Evolutionary conservation across 768 basidiomycete species (phyloP).

Genomic region (Pleurotus giganteus): DNA sequence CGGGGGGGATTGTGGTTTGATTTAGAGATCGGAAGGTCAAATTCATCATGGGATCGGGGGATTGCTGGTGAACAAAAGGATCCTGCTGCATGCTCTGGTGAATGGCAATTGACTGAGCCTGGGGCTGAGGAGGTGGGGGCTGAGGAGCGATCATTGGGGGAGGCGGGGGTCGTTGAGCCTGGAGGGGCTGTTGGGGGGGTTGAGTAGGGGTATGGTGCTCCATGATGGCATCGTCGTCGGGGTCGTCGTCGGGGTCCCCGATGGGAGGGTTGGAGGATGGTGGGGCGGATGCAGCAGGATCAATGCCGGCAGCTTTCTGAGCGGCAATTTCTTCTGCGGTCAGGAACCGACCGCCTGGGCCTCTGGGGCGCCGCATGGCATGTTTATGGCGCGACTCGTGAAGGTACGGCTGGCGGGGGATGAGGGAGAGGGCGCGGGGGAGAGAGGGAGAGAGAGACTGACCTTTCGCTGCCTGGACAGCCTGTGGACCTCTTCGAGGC

Average conservation of each 20-base stretch:
- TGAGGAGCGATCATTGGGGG: conserved; percentile 17
- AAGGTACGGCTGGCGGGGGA: conserved; percentile 76
- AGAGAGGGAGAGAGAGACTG: conserved; percentile 11
- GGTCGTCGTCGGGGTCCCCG: conserved; percentile 23
- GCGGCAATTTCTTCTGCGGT: conserved; percentile 94
- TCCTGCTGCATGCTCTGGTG: conserved; percentile 21
- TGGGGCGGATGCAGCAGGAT: conserved; percentile 19
- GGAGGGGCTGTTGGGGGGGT: not conserved
- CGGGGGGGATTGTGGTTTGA: conserved; percentile 16
- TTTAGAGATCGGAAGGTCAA: conserved; percentile 20
- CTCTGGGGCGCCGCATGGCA: conserved; percentile 95
- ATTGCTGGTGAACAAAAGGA: conserved; percentile 19
- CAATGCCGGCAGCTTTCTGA: conserved; percentile 50
- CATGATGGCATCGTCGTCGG: conserved; percentile 40
- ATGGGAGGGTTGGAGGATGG: conserved; percentile 22
- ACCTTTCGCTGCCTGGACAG: conserved; percentile 94
- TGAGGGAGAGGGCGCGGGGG: conserved; percentile 9
- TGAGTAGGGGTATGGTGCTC: not conserved
- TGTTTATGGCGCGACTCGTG: conserved; percentile 98
- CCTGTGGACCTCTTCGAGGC: conserved; percentile 91
- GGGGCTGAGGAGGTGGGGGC: conserved; percentile 13
- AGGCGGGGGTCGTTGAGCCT: conserved; percentile 19
- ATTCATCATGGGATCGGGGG: conserved; percentile 23
- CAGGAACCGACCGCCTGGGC: conserved; percentile 96
- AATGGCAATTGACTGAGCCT: conserved; percentile 8